Conservation (phyloP, 2,329 filamentous ascomycete species). For the Colletotrichum tofieldiae region DNA sequence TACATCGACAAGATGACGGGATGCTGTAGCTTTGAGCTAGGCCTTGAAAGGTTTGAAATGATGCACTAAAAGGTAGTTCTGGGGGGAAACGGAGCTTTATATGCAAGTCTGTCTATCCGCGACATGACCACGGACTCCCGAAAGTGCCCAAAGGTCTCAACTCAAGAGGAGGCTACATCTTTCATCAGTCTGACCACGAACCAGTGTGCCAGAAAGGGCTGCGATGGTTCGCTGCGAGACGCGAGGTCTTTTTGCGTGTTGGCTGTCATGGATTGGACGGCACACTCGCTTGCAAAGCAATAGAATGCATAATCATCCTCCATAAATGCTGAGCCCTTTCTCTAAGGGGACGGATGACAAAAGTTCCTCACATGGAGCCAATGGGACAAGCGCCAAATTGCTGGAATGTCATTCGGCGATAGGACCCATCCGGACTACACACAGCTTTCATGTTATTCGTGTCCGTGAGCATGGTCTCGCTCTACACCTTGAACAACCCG, state of each 20-base stretch:
- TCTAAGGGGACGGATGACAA: background rate
- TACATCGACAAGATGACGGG: background rate
- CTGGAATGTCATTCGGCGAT: too few relatives aligned
- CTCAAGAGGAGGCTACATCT: background rate
- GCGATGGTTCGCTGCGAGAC: background rate
- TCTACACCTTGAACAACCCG: too few relatives aligned
- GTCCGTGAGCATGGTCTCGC: too few relatives aligned
- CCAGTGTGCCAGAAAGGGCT: background rate
- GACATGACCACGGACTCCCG: background rate
- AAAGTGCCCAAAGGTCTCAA: background rate
- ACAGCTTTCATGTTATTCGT: too few relatives aligned
- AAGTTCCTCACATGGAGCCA: background rate
- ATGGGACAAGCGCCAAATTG: background rate
- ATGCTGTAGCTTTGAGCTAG: background rate
- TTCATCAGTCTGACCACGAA: background rate
- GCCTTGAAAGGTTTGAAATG: background rate
- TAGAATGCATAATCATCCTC: background rate
- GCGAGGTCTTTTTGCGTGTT: slow-evolving; percentile 1
- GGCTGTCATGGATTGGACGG: background rate
- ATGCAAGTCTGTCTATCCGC: background rate
- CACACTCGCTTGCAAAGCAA: background rate
- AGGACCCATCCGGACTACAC: too few relatives aligned
- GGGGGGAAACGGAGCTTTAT: background rate
- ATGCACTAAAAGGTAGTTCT: too few relatives aligned
- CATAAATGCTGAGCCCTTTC: background rate